Percentiles rank a stretch among this genome's conserved stretches.
Conservation (phyloP, 768 basidiomycete species). For the Sutorius australiensis region DNA sequence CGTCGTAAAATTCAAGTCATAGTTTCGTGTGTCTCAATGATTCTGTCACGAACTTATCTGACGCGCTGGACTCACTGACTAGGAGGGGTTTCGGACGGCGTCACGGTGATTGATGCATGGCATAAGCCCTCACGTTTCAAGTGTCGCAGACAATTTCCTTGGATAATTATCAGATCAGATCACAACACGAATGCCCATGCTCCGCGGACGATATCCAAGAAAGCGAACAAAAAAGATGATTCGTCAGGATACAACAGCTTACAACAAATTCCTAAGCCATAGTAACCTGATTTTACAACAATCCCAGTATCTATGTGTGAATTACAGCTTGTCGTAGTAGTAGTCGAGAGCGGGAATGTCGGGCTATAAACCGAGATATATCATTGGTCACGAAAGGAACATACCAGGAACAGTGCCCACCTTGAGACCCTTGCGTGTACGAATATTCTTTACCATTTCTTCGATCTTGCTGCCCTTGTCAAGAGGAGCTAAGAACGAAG, state of each 20-base stretch:
- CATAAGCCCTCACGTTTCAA: neutral
- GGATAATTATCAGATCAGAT: neutral
- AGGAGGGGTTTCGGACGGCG: neutral
- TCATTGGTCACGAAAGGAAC: conserved; percentile 5
- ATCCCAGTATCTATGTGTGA: neutral
- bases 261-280: conserved; percentile 11
- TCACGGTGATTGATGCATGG: neutral
- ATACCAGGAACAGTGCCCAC: conserved; percentile 31
- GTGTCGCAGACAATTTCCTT: neutral
- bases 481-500: conserved; percentile 48
- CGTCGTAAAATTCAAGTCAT: neutral
- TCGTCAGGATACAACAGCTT: conserved; percentile 16
- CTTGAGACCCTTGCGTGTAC: conserved; percentile 95
- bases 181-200: no score
- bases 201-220: neutral
- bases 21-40: no score
- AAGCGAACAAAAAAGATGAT: conserved; percentile 6
- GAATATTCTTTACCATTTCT: conserved; percentile 76
- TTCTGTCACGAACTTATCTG: neutral
- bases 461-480: conserved; percentile 93
- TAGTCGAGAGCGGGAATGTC: conserved; percentile 84
- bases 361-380: conserved; percentile 44
- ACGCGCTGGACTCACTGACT: neutral
- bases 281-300: conserved; percentile 7
- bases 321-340: conserved; percentile 92